Evolutionary conservation across 2,329 filamentous ascomycete genomes (phyloP).

Genomic region (Hypoxylon sp.): DNA sequence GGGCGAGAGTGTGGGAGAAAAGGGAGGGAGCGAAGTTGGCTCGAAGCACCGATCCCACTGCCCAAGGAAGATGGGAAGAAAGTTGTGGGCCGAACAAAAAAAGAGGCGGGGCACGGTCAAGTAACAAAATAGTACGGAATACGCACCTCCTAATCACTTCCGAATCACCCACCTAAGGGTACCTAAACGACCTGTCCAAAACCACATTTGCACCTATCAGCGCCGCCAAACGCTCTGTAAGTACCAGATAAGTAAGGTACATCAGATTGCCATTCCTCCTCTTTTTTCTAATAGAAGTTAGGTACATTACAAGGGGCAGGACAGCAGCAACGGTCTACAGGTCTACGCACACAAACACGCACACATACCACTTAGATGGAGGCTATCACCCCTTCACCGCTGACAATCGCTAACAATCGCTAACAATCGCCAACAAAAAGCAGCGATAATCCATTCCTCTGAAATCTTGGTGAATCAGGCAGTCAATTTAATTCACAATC

Average conservation of each 20-base stretch:
- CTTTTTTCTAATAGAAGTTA: constrained; percentile 1
- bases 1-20: constrained; percentile 46
- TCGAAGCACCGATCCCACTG: constrained; percentile 44
- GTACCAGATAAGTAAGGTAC: constrained; percentile 31
- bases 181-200: background rate
- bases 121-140: constrained; percentile 17
- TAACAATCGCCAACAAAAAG: constrained; percentile 29
- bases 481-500: constrained; percentile 24
- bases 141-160: too few relatives aligned
- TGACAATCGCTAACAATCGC: constrained; percentile 4
- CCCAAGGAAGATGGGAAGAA: constrained; percentile 37
- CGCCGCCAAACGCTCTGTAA: background rate
- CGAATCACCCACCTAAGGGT: constrained; percentile 9
- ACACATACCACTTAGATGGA: background rate
- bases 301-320: constrained; percentile 16
- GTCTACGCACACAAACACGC: constrained; percentile 35
- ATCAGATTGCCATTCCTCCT: background rate
- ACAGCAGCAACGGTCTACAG: constrained; percentile 2
- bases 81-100: constrained; percentile 50
- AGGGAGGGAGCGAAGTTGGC: constrained; percentile 48
- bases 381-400: constrained; percentile 25
- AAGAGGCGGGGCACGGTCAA: constrained; percentile 42
- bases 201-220: background rate
- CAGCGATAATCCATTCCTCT: constrained; percentile 18
- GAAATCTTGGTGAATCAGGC: constrained; percentile 17